Percentiles rank a stretch among this genome's conserved stretches.
phyloP scores from a whole-genome alignment of 768 basidiomycete species.

The Pisolithus orientalis region DNA sequence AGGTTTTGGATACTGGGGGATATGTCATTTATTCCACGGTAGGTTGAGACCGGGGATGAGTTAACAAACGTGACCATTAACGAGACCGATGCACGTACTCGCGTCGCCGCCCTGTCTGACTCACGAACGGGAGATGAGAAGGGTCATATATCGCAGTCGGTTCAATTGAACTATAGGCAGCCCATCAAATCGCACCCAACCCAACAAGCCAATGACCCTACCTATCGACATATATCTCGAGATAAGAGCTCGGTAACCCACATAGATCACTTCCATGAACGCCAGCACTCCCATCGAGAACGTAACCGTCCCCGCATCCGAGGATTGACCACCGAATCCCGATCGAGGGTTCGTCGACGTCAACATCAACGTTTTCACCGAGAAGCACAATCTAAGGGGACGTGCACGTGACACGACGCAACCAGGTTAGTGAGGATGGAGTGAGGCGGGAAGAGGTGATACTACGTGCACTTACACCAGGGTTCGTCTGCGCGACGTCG shows the following conservation, averaged over 20 bases:
- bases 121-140: constrained; percentile 35
- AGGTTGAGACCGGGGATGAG: too few relatives aligned
- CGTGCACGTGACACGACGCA: too few relatives aligned
- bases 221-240: constrained; percentile 47
- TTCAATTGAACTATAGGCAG: constrained; percentile 23
- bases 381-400: constrained; percentile 42
- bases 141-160: constrained; percentile 43
- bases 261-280: constrained; percentile 39
- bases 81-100: constrained; percentile 26
- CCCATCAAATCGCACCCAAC: background rate
- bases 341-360: constrained; percentile 51
- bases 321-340: constrained; percentile 52
- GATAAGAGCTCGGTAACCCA: constrained; percentile 38
- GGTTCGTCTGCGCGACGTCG: constrained; percentile 33
- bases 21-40: background rate
- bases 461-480: constrained; percentile 35
- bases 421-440: too few relatives aligned
- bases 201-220: constrained; percentile 14
- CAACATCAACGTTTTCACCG: constrained; percentile 53
- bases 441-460: background rate
- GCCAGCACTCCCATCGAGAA: constrained; percentile 42
- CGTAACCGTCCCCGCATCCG: constrained; percentile 41
- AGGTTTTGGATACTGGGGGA: constrained; percentile 44
- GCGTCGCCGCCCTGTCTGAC: constrained; percentile 34
- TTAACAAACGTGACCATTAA: too few relatives aligned